Evolutionary conservation across 371 early-diverging fungal species (phyloP).

Genomic region (Syncephalis plumigaleata): DNA sequence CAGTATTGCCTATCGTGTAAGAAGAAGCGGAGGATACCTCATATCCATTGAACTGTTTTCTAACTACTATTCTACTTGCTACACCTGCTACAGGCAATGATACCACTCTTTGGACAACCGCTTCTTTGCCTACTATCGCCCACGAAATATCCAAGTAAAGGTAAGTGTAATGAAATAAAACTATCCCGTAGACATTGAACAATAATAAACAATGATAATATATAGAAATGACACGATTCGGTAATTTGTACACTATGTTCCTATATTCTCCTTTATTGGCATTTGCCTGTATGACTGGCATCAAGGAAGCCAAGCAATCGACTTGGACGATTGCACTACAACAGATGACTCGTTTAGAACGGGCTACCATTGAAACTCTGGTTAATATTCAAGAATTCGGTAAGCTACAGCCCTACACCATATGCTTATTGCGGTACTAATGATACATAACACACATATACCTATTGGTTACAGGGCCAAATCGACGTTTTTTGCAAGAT

Average conservation of each 20-base stretch:
- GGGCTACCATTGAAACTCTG: constrained; percentile 27
- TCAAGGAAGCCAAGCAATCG: constrained; percentile 29
- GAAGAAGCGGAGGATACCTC: neutral
- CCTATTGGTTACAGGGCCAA: constrained; percentile 13
- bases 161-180: neutral
- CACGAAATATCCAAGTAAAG: constrained; percentile 42
- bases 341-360: constrained; percentile 26
- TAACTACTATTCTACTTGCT: neutral
- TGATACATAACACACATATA: constrained; percentile 1
- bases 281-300: constrained; percentile 47
- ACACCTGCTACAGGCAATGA: constrained; percentile 12
- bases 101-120: constrained; percentile 68
- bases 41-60: neutral
- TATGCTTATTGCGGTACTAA: neutral
- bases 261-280: constrained; percentile 66
- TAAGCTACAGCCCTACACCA: constrained; percentile 10
- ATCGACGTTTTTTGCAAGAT: constrained; percentile 65
- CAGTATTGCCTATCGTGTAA: constrained; percentile 54
- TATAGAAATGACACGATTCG: constrained; percentile 60
- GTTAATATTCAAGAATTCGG: constrained; percentile 22
- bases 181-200: no score
- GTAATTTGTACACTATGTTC: constrained; percentile 82
- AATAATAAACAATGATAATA: neutral
- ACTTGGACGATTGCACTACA: constrained; percentile 38
- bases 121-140: constrained; percentile 83